phyloP scores from a whole-genome alignment of 2,329 filamentous ascomycete species.

The Sporothrix mexicana region DNA sequence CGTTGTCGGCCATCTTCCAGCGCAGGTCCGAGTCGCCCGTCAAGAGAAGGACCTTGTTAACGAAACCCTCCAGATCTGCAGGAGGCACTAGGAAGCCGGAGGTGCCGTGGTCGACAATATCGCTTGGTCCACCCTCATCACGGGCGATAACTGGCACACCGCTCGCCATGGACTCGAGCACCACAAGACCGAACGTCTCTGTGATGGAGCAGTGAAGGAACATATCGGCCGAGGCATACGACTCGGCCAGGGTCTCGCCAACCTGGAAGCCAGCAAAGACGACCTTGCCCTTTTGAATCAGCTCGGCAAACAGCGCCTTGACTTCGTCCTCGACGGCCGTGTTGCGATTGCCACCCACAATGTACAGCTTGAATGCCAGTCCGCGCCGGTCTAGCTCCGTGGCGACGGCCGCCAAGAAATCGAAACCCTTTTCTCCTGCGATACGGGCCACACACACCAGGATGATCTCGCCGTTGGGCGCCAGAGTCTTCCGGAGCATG shows the following conservation, averaged over 20 bases:
- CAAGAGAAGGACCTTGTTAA: constrained; percentile 58
- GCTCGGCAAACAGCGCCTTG: constrained; percentile 61
- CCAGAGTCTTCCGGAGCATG: constrained; percentile 58
- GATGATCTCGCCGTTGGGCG: constrained; percentile 67
- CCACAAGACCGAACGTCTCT: constrained; percentile 74
- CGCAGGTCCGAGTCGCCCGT: constrained; percentile 54
- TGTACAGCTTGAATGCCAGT: constrained; percentile 66
- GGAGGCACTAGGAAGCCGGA: constrained; percentile 68
- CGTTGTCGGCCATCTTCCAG: constrained; percentile 52
- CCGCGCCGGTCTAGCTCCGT: constrained; percentile 60
- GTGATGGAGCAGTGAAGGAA: constrained; percentile 75
- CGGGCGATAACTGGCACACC: constrained; percentile 72
- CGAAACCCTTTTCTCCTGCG: constrained; percentile 73
- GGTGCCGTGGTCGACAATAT: constrained; percentile 65
- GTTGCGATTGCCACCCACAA: constrained; percentile 73
- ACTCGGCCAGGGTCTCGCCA: constrained; percentile 65
- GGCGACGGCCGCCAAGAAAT: constrained; percentile 65
- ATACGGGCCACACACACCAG: constrained; percentile 70
- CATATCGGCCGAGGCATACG: constrained; percentile 71
- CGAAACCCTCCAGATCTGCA: constrained; percentile 64
- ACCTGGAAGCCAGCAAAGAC: constrained; percentile 70
- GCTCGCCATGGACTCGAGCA: constrained; percentile 73
- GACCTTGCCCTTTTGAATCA: constrained; percentile 58
- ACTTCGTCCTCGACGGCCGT: constrained; percentile 66
- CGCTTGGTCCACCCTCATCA: constrained; percentile 71